Percentiles rank a stretch among this genome's conserved stretches.
Conservation (phyloP, 345 rosid species). For the Populus deltoides region DNA sequence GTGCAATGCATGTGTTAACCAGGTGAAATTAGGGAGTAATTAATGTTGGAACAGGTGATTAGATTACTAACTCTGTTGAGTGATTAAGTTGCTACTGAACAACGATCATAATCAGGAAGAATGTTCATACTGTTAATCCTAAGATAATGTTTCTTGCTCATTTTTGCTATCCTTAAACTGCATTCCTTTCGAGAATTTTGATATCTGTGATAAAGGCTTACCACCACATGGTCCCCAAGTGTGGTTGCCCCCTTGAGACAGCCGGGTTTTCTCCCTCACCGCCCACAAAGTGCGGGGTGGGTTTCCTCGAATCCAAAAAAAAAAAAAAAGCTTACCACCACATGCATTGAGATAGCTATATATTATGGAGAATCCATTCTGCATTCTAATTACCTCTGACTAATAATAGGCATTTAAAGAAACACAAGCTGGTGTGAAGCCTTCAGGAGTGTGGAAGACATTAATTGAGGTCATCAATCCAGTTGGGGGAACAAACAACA, state of each 20-base stretch:
- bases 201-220: background rate
- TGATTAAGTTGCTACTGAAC: background rate
- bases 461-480: conserved; percentile 54
- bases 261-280: no score
- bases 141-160: background rate
- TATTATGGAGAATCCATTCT: background rate
- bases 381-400: background rate
- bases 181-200: background rate
- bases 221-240: background rate
- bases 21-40: no score
- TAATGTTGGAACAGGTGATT: no score
- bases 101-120: background rate
- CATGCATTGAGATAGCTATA: background rate
- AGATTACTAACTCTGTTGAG: no score
- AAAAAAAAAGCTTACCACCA: no score
- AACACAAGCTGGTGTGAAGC: conserved; percentile 53
- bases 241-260: no score
- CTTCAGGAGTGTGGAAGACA: conserved; percentile 81
- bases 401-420: conserved; percentile 68
- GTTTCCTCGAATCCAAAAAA: no score
- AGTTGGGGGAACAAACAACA: conserved; percentile 52
- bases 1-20: no score
- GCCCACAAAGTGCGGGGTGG: no score
- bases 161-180: background rate
- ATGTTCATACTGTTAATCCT: background rate